Base-by-base conservation (phyloP, 2,329 filamentous ascomycete genomes). In the Triangularia verruculosa region DNA sequence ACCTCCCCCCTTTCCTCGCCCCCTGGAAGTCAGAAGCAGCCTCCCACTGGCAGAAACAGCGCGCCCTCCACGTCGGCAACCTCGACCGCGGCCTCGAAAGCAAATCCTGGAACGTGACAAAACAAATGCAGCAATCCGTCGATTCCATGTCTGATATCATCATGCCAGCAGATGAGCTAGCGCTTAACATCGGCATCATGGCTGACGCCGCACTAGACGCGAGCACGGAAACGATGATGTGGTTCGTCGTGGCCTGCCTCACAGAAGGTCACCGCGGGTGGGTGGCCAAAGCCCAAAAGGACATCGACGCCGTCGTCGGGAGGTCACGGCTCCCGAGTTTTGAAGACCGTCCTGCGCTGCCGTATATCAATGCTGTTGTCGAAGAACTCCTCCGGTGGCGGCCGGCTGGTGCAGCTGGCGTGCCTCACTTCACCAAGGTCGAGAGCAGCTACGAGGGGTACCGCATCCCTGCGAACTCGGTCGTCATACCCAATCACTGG, bases 341-440 rank as follows among this genome's bases (percentile, higher is more conserved):
- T 66, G 69, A 74, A 0, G 79, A 82, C 62, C 71, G 74, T 20
- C 62, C 71, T 2, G 70, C 73, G 13, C 66, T 83, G 20, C 75
- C 77, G 0, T 82, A 82, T 65, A 74, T 83, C 8, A 72, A 75
- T 27, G 78, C 76, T 28, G 72, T 79, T 8, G 59, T 55, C 9
- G 22, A 61, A 11, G 81, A 84, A 68, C 68, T 73, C 0, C 66
- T 82, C 22, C 75, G 80, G 3, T 83, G 81, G 80, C 75, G 79
- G 9, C 79, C 80, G 0, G 73, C 78, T 0, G 70, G 71, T 0
- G 71, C 74, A 1, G 71, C 73, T 5, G 75, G 75, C 7, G 73
- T 79, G 1, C 79, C 80, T 0, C 77, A 78, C 22, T 74, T 75
- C 59, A 76, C 74, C 3, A 75, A 73, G 28, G 68, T 64, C 15